These are phyloP conservation scores for Nitzschia inconspicua DNA, from an alignment of 108 stramenopile genomes.

Conservation along the genomic window DNA sequence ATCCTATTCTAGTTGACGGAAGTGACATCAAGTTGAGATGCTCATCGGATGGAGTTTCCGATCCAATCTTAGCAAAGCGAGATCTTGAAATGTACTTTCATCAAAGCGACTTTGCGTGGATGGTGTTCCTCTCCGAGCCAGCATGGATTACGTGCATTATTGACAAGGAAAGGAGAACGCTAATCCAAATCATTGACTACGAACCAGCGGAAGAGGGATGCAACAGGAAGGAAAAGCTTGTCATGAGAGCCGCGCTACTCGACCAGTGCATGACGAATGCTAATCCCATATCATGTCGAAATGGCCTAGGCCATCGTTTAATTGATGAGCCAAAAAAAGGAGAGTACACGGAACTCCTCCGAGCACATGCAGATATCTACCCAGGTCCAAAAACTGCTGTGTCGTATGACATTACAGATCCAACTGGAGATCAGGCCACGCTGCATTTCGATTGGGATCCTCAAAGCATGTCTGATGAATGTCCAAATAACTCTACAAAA, in stretches of 20 bases:
- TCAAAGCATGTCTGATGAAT: slow-evolving; percentile 27
- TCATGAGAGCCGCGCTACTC: slow-evolving; percentile 75
- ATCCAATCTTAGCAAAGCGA: slow-evolving; percentile 34
- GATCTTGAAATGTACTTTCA: slow-evolving; percentile 66
- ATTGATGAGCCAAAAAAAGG: slow-evolving; percentile 1
- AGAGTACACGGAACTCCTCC: slow-evolving; percentile 45
- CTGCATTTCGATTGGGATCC: slow-evolving; percentile 67
- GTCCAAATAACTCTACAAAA: slow-evolving; percentile 8
- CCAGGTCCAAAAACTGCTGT: slow-evolving; percentile 61
- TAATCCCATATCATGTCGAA: slow-evolving; percentile 52
- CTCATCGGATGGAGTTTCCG: slow-evolving; percentile 1
- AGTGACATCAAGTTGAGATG: slow-evolving; percentile 14
- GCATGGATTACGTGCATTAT: slow-evolving; percentile 52
- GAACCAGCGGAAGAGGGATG: slow-evolving; percentile 7
- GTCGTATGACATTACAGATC: slow-evolving; percentile 10
- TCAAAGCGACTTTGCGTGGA: slow-evolving; percentile 85
- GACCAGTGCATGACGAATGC: slow-evolving; percentile 78
- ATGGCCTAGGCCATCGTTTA: slow-evolving; percentile 44
- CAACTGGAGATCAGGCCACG: slow-evolving; percentile 14
- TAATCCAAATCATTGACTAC: slow-evolving; percentile 25
- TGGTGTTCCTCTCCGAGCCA: slow-evolving; percentile 86
- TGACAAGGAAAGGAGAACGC: slow-evolving; percentile 20
- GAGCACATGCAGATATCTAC: slow-evolving; percentile 62
- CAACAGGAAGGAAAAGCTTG: slow-evolving; percentile 22
- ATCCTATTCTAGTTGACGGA: slow-evolving; percentile 26